Base-by-base conservation (phyloP, 2,329 filamentous ascomycete species). In the Ophiosphaerella herpotricha region DNA sequence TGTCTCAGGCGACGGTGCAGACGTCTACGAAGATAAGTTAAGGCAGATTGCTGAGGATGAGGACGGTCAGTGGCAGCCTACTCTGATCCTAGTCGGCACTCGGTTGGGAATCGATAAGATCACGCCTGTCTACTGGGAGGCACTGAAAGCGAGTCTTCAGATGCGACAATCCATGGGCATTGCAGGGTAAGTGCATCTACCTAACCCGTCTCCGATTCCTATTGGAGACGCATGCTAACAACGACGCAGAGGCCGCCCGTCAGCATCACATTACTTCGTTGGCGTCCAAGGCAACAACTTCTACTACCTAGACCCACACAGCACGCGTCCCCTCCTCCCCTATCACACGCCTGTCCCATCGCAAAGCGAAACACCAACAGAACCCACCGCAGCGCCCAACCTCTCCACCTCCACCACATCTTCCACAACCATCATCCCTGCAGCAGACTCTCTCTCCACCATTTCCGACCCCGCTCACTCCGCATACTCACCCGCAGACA, bases 241-340 rank as follows among this genome's bases (percentile, higher is more conserved):
- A 4, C 18, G 9, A 29, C 16, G 5, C 54, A 95, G 93, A 43
- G 94, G 94, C 50, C 90, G 94, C 14, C 94, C 94, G 12, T 93
- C 92, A 2, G 93, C 91, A 38, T 96, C 91, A 5, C 87, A 90
- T 68, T 90, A 90, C 72, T 90, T 90, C 60, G 77, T 90, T 55
- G 87, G 85, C 16, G 82, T 83, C 21, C 87, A 90, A 75, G 91
- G 87, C 26, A 85, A 87, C 45, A 82, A 86, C 63, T 86, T 97
- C 62, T 97, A 97, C 76, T 99, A 97, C 72, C 85, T 99, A 13
- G 94, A 99, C 63, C 94, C 94, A 2, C 94, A 99, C 68, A 85
- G 86, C 60, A 96, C 93, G 1, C 85, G 92, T 39, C 83, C 87
- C 8, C 84, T 88, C 3, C 78, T 97, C 2, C 85, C 88, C 0